Percentiles rank a stretch among this genome's conserved stretches.
These are phyloP conservation scores for Candida berthetii DNA, from an alignment of 805 yeast species.

Conservation along the genomic window DNA sequence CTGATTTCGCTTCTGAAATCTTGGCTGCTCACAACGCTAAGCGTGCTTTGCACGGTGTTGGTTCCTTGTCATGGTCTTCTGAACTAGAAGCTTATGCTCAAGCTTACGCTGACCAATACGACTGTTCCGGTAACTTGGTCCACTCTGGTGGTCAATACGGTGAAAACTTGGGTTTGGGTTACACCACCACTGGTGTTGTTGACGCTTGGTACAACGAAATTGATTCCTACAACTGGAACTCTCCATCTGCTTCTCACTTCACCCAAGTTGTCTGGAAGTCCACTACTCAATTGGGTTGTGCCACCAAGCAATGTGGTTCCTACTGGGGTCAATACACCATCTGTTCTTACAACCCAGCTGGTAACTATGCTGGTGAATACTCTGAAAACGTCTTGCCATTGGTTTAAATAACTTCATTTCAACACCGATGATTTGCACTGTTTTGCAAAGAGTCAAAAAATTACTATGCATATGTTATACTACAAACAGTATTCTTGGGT, in stretches of 20 bases:
- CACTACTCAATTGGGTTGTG: constrained; percentile 72
- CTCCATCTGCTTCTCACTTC: constrained; percentile 69
- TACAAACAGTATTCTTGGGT: no score
- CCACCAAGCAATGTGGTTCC: constrained; percentile 51
- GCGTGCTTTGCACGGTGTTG: constrained; percentile 48
- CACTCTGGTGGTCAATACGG: constrained; percentile 77
- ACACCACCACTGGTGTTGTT: constrained; percentile 44
- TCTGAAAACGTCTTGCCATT: constrained; percentile 22
- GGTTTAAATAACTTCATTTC: no score
- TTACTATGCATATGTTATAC: no score
- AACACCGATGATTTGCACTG: no score
- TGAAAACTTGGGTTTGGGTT: constrained; percentile 78
- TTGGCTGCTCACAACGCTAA: constrained; percentile 57
- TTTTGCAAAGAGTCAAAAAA: no score
- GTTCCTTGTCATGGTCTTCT: constrained; percentile 49
- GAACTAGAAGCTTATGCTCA: constrained; percentile 49
- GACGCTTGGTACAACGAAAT: constrained; percentile 79
- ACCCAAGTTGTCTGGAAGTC: constrained; percentile 79
- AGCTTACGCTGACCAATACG: constrained; percentile 47
- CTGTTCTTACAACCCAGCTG: constrained; percentile 72
- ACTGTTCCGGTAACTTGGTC: constrained; percentile 46
- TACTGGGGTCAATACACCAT: constrained; percentile 57
- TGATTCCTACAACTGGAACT: constrained; percentile 41
- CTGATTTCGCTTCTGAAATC: constrained; percentile 28
- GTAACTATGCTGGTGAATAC: constrained; percentile 59